A percentile compares a stretch with the other conserved stretches of the same genome.
Conservation (phyloP, 164 flowering plant genomes). For the Euptelea pleiosperma region DNA sequence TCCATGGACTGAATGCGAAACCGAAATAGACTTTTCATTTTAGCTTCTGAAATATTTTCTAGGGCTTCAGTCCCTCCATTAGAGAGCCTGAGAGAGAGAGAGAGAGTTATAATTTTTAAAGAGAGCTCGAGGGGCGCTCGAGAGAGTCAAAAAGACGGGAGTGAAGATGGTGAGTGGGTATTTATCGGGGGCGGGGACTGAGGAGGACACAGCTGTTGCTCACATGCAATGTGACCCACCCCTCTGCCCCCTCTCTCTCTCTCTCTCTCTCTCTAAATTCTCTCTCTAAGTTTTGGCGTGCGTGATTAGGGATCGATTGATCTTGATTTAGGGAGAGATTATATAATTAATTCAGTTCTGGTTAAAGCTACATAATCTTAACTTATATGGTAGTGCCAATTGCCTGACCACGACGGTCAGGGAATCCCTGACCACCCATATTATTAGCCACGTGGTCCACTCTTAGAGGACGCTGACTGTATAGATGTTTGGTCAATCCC, state of each 20-base stretch:
- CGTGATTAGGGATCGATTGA: too few relatives aligned
- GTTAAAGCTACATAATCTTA: too few relatives aligned
- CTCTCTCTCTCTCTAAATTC: too few relatives aligned
- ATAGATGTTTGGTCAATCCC: too few relatives aligned
- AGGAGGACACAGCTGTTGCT: conserved; percentile 62
- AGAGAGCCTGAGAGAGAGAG: conserved; percentile 16
- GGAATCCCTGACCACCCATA: too few relatives aligned
- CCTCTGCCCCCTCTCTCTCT: conserved; percentile 1
- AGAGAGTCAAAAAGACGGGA: conserved; percentile 34
- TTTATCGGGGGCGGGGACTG: conserved; percentile 36
- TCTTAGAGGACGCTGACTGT: too few relatives aligned
- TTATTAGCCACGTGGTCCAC: too few relatives aligned
- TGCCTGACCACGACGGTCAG: too few relatives aligned
- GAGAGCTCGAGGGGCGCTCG: not conserved
- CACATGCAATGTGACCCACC: conserved; percentile 75
- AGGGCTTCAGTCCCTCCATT: conserved; percentile 33
- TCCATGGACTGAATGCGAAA: not conserved
- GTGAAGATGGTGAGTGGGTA: conserved; percentile 41
- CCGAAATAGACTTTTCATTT: conserved; percentile 2
- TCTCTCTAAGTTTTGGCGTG: too few relatives aligned
- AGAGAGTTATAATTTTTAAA: not conserved
- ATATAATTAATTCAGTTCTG: too few relatives aligned
- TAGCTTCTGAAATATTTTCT: not conserved
- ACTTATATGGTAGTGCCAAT: too few relatives aligned
- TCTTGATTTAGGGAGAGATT: not conserved